Conservation (phyloP, 2,329 filamentous ascomycete species). For the Daldinia eschscholtzii region DNA sequence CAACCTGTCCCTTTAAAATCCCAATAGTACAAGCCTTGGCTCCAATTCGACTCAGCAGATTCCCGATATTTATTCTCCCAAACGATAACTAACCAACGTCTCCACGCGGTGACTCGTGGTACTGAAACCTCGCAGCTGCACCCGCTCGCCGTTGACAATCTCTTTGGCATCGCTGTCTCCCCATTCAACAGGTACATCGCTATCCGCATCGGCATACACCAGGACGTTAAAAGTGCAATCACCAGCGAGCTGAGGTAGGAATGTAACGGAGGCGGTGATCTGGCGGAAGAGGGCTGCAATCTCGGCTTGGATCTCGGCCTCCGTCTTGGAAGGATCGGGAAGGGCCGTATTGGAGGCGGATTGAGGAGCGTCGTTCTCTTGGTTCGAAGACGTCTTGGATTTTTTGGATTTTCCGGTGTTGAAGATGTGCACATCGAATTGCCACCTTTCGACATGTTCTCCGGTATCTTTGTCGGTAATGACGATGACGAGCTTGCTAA, state of each 20-base stretch:
- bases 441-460: slow-evolving; percentile 96
- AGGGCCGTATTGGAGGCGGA: slow-evolving; percentile 39
- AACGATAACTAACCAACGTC: slow-evolving; percentile 92
- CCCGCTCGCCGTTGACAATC: slow-evolving; percentile 92
- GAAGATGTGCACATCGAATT: slow-evolving; percentile 81
- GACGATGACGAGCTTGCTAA: slow-evolving; percentile 95
- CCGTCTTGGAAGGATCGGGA: slow-evolving; percentile 79
- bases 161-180: slow-evolving; percentile 98
- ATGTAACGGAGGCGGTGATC: slow-evolving; percentile 97
- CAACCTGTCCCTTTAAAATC: slow-evolving; percentile 10
- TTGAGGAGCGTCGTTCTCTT: slow-evolving; percentile 72
- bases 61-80: slow-evolving; percentile 58
- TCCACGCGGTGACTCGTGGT: slow-evolving; percentile 95
- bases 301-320: slow-evolving; percentile 92
- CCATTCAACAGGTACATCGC: slow-evolving; percentile 97
- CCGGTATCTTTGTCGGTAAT: slow-evolving; percentile 98
- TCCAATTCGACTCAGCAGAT: not conserved
- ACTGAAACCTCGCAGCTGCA: slow-evolving; percentile 95
- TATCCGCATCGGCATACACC: slow-evolving; percentile 96
- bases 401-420: slow-evolving; percentile 29
- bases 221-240: slow-evolving; percentile 99
- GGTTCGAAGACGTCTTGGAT: slow-evolving; percentile 62
- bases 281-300: slow-evolving; percentile 98
- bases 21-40: not conserved
- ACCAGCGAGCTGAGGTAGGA: slow-evolving; percentile 91